These are phyloP conservation scores for Cercospora sp. DNA, from an alignment of 2,329 filamentous ascomycete genomes.

Conservation along the genomic window DNA sequence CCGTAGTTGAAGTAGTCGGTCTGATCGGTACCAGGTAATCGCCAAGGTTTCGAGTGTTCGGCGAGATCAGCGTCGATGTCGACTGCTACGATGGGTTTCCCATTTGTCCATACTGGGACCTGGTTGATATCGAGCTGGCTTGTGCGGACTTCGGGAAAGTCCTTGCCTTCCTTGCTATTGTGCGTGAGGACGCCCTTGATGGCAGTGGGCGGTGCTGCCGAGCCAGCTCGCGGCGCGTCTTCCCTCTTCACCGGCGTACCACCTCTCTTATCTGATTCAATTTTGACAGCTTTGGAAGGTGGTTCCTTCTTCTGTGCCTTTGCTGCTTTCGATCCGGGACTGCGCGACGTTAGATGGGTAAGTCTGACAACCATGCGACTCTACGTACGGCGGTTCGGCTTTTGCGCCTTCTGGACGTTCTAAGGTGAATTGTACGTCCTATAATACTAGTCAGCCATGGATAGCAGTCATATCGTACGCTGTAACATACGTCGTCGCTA, in stretches of 20 bases:
- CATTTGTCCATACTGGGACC: conserved; percentile 71
- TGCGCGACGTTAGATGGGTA: conserved; percentile 8
- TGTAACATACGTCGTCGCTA: conserved; percentile 39
- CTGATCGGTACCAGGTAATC: conserved; percentile 87
- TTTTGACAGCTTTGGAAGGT: conserved; percentile 14
- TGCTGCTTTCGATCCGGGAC: conserved; percentile 24
- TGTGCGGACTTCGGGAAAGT: conserved; percentile 66
- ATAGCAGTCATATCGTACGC: neutral
- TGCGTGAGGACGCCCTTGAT: conserved; percentile 43
- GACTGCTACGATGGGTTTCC: conserved; percentile 68
- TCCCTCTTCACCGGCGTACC: conserved; percentile 23
- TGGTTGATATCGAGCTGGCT: conserved; percentile 84
- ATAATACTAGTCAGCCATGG: conserved; percentile 12
- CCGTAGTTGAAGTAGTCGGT: conserved; percentile 99
- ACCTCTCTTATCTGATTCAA: conserved; percentile 18
- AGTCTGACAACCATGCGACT: neutral
- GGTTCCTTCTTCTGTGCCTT: conserved; percentile 22
- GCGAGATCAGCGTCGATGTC: conserved; percentile 56
- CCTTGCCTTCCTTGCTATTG: conserved; percentile 57
- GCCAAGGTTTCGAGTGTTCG: conserved; percentile 87
- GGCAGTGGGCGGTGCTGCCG: conserved; percentile 26
- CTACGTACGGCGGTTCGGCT: conserved; percentile 29
- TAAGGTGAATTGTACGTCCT: conserved; percentile 57
- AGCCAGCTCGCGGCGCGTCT: conserved; percentile 22
- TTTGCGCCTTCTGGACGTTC: conserved; percentile 46